Evolutionary conservation across 495 filamentous ascomycete genomes (phyloP).

Genomic region (Barbatosphaeria neglecta): DNA sequence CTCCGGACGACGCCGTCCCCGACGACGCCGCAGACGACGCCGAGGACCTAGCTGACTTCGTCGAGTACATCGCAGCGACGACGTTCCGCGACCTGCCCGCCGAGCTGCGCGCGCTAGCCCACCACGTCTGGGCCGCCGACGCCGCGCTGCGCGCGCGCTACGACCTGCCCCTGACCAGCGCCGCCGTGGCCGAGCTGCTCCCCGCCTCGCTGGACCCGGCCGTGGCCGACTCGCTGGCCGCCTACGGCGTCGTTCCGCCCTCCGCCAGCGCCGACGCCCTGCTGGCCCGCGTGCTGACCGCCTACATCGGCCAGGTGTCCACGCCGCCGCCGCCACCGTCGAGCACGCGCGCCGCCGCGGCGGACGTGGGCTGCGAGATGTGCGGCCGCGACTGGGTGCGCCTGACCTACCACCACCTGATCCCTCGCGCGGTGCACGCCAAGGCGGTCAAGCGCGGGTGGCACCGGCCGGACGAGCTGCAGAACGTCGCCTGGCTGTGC

Average conservation of each 20-base stretch:
- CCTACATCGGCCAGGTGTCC: constrained; percentile 44
- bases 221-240: constrained; percentile 52
- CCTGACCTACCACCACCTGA: constrained; percentile 74
- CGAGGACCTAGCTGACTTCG: constrained; percentile 65
- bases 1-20: constrained; percentile 3
- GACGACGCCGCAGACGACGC: constrained; percentile 28
- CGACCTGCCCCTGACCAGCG: constrained; percentile 31
- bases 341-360: constrained; percentile 32
- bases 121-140: constrained; percentile 40
- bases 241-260: constrained; percentile 44
- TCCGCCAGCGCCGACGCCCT: constrained; percentile 35
- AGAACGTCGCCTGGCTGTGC: constrained; percentile 83
- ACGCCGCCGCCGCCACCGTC: constrained; percentile 50
- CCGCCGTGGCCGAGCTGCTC: constrained; percentile 17
- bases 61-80: constrained; percentile 58
- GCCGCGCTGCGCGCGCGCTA: constrained; percentile 36
- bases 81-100: constrained; percentile 53
- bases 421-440: constrained; percentile 64
- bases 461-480: constrained; percentile 63
- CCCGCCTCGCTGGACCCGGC: constrained; percentile 21
- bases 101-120: constrained; percentile 47
- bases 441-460: constrained; percentile 72
- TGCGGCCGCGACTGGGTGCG: constrained; percentile 70
- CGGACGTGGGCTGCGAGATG: constrained; percentile 70
- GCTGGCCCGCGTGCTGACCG: constrained; percentile 46